A percentile compares a stretch with the other conserved stretches of the same genome.
Evolutionary conservation across 2,329 filamentous ascomycete genomes (phyloP).

Genomic region (Escovopsis sp.): DNA sequence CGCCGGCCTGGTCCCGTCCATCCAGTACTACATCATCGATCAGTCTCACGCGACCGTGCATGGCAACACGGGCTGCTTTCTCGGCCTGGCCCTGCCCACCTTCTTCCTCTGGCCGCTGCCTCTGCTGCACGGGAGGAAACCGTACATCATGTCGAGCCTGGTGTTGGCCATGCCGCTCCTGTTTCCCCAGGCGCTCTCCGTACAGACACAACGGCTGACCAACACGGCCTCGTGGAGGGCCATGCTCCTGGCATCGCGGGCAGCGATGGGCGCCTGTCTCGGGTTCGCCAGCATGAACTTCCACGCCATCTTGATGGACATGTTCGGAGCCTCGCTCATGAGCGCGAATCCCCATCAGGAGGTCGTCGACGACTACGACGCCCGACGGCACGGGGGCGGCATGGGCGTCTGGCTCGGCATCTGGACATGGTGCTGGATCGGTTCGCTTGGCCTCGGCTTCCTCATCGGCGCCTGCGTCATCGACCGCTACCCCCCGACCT

Average conservation of each 20-base stretch:
- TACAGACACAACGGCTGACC: conserved; percentile 40
- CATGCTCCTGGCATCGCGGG: conserved; percentile 46
- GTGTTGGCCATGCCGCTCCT: conserved; percentile 56
- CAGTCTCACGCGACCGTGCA: conserved; percentile 50
- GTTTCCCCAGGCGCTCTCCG: conserved; percentile 58
- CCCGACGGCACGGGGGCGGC: conserved; percentile 59
- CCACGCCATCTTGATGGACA: conserved; percentile 52
- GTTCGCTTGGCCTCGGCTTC: conserved; percentile 57
- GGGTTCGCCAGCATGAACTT: conserved; percentile 70
- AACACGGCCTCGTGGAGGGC: conserved; percentile 39
- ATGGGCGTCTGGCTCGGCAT: conserved; percentile 67
- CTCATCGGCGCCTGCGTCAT: conserved; percentile 57
- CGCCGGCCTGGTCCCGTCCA: conserved; percentile 61
- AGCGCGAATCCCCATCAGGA: conserved; percentile 59
- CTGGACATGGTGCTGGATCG: conserved; percentile 65
- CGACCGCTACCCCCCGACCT: conserved; percentile 45
- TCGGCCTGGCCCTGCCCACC: conserved; percentile 54
- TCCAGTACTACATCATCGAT: conserved; percentile 63
- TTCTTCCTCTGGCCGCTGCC: conserved; percentile 61
- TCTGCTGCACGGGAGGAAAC: conserved; percentile 60
- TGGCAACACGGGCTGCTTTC: conserved; percentile 59
- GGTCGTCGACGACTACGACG: conserved; percentile 49
- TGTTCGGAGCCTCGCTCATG: conserved; percentile 64
- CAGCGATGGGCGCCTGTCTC: conserved; percentile 50
- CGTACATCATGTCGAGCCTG: conserved; percentile 56